Conservation (phyloP, 345 rosid species). For the Syzygium jambos region DNA sequence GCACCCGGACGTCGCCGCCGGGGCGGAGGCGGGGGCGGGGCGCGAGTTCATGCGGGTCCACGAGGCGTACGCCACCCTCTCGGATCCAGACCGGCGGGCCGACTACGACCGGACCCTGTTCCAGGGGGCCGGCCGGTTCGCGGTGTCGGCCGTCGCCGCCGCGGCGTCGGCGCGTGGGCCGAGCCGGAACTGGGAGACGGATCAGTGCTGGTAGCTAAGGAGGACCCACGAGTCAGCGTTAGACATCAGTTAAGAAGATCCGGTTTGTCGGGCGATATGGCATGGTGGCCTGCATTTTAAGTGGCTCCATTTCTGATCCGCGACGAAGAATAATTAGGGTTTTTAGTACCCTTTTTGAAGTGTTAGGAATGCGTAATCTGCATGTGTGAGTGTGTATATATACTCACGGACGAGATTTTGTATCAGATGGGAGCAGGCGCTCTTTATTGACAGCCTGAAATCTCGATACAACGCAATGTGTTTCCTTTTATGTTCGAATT, state of each 20-base stretch:
- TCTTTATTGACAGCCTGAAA: background rate
- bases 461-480: background rate
- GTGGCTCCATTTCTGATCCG: background rate
- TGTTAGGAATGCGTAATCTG: background rate
- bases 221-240: background rate
- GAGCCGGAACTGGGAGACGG: conserved; percentile 55
- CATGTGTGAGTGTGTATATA: background rate
- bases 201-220: conserved; percentile 55
- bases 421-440: background rate
- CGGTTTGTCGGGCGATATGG: background rate
- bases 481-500: background rate
- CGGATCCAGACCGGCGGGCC: conserved; percentile 55
- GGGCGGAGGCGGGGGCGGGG: conserved; percentile 6
- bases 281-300: background rate
- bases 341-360: background rate
- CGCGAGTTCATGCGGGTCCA: conserved; percentile 46
- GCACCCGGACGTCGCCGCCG: conserved; percentile 52
- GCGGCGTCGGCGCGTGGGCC: conserved; percentile 16
- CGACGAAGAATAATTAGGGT: background rate
- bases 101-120: conserved; percentile 41
- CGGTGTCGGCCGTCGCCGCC: conserved; percentile 6
- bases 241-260: background rate
- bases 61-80: conserved; percentile 58
- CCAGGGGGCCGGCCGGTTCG: conserved; percentile 9
- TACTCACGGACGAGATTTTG: background rate